Evolutionary conservation across 2,329 filamentous ascomycete species (phyloP).

Genomic region (Cytospora leucostoma): DNA sequence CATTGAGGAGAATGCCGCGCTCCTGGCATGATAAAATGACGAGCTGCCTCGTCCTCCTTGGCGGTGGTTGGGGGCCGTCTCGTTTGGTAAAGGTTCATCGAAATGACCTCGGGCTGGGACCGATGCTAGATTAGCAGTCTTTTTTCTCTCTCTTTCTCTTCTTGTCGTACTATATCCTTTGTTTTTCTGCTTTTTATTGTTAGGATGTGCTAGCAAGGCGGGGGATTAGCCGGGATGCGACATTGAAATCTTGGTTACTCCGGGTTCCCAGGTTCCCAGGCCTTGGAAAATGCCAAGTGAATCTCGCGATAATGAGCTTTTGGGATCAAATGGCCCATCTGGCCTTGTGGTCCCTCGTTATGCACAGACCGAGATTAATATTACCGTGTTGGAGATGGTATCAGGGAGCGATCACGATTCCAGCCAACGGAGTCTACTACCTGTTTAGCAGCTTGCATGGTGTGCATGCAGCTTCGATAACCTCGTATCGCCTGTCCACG

Average conservation of each 20-base stretch:
- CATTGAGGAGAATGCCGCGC: neutral
- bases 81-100: neutral
- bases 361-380: neutral
- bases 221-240: slow-evolving; percentile 22
- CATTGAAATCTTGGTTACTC: slow-evolving; percentile 22
- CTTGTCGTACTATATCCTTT: neutral
- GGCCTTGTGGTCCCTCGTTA: neutral
- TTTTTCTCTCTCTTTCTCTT: neutral
- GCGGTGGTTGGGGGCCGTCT: neutral
- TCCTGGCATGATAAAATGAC: neutral
- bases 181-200: neutral
- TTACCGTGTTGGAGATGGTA: neutral
- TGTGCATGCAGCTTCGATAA: slow-evolving; percentile 8
- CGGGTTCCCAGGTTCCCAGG: neutral
- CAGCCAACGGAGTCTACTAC: neutral
- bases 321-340: neutral
- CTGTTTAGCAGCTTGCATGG: neutral
- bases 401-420: neutral
- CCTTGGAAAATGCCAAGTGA: neutral
- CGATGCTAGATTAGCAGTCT: slow-evolving; percentile 10
- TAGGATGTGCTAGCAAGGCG: slow-evolving; percentile 5
- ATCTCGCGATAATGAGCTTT: neutral
- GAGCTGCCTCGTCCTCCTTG: neutral
- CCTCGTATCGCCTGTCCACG: slow-evolving; percentile 17
- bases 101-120: neutral